These are phyloP conservation scores for Prillingera fragicola DNA, from an alignment of 1,284 basidiomycete species.

Conservation along the genomic window DNA sequence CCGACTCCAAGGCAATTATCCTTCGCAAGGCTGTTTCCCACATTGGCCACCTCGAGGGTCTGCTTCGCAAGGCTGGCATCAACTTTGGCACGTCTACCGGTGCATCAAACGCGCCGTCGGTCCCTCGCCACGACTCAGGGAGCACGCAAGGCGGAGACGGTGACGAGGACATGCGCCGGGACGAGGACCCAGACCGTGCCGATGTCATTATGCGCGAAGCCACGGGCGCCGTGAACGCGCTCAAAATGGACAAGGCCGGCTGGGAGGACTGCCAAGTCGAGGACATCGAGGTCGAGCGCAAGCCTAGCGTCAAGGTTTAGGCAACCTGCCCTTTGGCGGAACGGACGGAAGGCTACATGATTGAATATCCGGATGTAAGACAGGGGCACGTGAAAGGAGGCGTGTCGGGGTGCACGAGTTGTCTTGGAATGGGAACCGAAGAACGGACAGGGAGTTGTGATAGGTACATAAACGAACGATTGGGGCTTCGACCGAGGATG, in stretches of 20 bases:
- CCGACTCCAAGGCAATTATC: constrained; percentile 44
- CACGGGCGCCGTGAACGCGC: constrained; percentile 4
- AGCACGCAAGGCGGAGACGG: constrained; percentile 1
- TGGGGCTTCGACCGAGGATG: too few species aligned
- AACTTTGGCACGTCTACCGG: not conserved
- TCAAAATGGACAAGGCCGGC: constrained; percentile 13
- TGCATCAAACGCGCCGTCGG: not conserved
- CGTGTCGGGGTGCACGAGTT: too few species aligned
- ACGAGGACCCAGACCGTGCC: constrained; percentile 2
- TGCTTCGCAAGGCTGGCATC: constrained; percentile 27
- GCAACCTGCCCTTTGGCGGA: too few species aligned
- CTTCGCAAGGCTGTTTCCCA: constrained; percentile 42
- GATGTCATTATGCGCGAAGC: constrained; percentile 12
- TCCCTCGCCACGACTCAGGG: not conserved
- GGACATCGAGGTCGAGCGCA: constrained; percentile 14
- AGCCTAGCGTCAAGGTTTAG: constrained; percentile 4
- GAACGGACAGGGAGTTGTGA: too few species aligned
- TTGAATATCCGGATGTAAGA: too few species aligned
- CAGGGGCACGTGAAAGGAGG: too few species aligned
- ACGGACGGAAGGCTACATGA: too few species aligned
- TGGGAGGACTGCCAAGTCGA: constrained; percentile 3
- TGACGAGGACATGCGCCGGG: constrained; percentile 5
- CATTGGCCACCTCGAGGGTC: constrained; percentile 33
- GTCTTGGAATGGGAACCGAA: too few species aligned
- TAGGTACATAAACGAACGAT: too few species aligned